Conservation (phyloP, 345 rosid species). For the Dipteronia sinensis region DNA sequence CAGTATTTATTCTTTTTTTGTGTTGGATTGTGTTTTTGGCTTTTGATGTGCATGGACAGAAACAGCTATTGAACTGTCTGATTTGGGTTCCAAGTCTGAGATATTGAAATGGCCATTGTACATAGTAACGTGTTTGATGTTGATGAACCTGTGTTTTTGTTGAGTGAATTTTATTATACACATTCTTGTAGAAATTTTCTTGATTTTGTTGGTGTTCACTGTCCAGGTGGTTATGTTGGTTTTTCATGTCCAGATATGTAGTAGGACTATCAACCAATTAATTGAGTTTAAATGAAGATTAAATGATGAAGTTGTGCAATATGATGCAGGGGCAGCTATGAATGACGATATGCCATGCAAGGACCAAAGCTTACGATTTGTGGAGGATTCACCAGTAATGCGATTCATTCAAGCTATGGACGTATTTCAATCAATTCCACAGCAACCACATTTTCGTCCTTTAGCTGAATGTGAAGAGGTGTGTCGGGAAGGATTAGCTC, state of each 20-base stretch:
- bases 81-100: background rate
- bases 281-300: background rate
- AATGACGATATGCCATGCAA: background rate
- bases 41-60: background rate
- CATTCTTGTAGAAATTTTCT: background rate
- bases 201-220: background rate
- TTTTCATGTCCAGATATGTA: slow-evolving; percentile 1
- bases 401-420: slow-evolving; percentile 32
- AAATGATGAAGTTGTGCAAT: background rate
- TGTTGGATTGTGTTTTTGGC: background rate
- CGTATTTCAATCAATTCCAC: slow-evolving; percentile 34
- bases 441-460: slow-evolving; percentile 43
- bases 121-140: background rate
- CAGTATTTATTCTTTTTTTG: no score
- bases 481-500: slow-evolving; percentile 41
- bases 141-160: slow-evolving; percentile 13
- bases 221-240: background rate
- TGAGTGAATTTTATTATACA: background rate
- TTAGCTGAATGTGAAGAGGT: slow-evolving; percentile 19
- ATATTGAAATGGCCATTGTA: background rate
- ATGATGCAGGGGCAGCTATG: background rate
- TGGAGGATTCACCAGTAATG: slow-evolving; percentile 28
- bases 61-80: background rate
- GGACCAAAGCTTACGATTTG: slow-evolving; percentile 16
- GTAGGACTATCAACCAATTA: background rate